Evolutionary conservation across 2,329 filamentous ascomycete species (phyloP).

Genomic region (Stemphylium lycopersici): DNA sequence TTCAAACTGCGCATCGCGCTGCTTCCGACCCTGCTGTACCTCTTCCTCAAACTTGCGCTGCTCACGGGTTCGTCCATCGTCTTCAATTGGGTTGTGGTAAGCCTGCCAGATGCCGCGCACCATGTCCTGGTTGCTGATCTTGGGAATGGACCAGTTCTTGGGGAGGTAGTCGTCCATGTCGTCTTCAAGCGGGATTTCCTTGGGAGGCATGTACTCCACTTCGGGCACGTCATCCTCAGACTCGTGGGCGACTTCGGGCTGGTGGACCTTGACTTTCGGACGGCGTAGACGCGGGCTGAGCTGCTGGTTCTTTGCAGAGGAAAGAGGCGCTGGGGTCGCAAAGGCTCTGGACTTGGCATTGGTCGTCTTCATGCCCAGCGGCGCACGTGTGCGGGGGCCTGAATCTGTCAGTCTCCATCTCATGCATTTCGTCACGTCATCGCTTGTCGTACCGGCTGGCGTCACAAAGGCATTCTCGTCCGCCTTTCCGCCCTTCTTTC

Average conservation of each 20-base stretch:
- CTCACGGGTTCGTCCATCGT: slow-evolving; percentile 67
- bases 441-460: slow-evolving; percentile 69
- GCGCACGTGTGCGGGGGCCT: slow-evolving; percentile 68
- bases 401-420: slow-evolving; percentile 10
- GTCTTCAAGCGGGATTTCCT: slow-evolving; percentile 66
- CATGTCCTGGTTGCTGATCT: slow-evolving; percentile 61
- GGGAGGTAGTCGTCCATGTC: slow-evolving; percentile 68
- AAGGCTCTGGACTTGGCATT: slow-evolving; percentile 81
- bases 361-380: slow-evolving; percentile 92
- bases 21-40: slow-evolving; percentile 53
- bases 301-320: slow-evolving; percentile 67
- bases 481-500: slow-evolving; percentile 58
- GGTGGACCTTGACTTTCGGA: slow-evolving; percentile 67
- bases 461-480: slow-evolving; percentile 75
- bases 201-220: slow-evolving; percentile 88
- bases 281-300: slow-evolving; percentile 64
- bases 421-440: not conserved
- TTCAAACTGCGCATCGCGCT: slow-evolving; percentile 70
- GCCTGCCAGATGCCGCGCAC: slow-evolving; percentile 58
- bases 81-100: slow-evolving; percentile 64
- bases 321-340: slow-evolving; percentile 70
- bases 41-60: slow-evolving; percentile 63
- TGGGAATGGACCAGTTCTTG: slow-evolving; percentile 60
- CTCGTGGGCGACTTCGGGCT: slow-evolving; percentile 60
- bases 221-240: slow-evolving; percentile 70